Evolutionary conservation across 139 green algal species (phyloP), one percentile per base, ranked within the genome.

Genomic region (Micractinium conductrix): DNA sequence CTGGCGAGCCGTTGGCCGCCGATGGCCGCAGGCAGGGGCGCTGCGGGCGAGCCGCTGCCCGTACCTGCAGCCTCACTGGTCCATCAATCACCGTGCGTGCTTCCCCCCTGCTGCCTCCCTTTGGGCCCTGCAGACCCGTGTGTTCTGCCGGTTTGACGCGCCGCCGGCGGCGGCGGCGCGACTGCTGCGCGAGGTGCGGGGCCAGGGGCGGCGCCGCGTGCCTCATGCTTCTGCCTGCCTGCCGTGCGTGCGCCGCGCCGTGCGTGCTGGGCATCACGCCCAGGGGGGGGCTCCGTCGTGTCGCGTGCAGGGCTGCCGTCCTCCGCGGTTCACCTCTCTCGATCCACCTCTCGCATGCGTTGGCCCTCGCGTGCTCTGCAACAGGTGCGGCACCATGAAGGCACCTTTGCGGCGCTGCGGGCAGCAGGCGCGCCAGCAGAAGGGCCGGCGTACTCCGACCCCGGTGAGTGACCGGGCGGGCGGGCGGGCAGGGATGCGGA

Each of bases 381-480:
- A 88, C 30, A 96, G 88, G 79, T 93, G 33, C 91, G 85, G 82
- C 80, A 92, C 58, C 87, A 81, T 43, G 94, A 97, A 80, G 94
- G 93, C 37, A 91, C 68, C 22, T 95, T 95, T 73, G 43, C 75
- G 37, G 88, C 91, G 63, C 88, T 97, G 60, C 60, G 79, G 19
- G 67, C 73, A 7, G 83, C 65, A 22, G 93, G 93, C 0, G 94
- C 92, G 17, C 91, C 92, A 2, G 63, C 80, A 8, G 84, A 93
- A 44, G 86, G 87, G 19, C 70, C 87, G 4, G 89, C 90, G 5
- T 97, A 95, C 71, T 78, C 87, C 0, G 89, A 96, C 71, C 88
- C 70, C 38, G 70, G 70, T 78, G 70, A 0, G 65, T 4, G 58
- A n/a, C n/a, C n/a, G n/a, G n/a, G n/a, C n/a, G n/a, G n/a, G n/a